phyloP scores from a whole-genome alignment of 768 basidiomycete species.

The Mycena olivaceomarginata region DNA sequence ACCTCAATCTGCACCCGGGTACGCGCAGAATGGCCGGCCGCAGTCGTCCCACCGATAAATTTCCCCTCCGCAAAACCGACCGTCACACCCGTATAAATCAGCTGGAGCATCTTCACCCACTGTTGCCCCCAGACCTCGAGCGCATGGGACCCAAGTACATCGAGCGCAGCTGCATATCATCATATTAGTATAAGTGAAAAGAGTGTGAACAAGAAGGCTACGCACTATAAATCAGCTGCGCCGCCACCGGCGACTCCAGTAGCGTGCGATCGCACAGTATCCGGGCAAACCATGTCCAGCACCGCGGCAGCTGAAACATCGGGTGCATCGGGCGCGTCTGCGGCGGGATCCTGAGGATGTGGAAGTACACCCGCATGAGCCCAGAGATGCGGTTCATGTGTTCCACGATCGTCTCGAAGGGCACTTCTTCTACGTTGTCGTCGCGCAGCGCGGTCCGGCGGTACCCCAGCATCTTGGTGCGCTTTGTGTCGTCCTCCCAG shows the following conservation, averaged over 20 bases:
- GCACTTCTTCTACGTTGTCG: slow-evolving; percentile 50
- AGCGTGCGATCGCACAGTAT: slow-evolving; percentile 72
- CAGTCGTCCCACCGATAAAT: slow-evolving; percentile 75
- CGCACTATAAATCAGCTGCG: slow-evolving; percentile 83
- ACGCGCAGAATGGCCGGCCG: slow-evolving; percentile 79
- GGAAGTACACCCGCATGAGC: slow-evolving; percentile 91
- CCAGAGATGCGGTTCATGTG: slow-evolving; percentile 84
- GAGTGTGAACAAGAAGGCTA: slow-evolving; percentile 37
- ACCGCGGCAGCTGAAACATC: slow-evolving; percentile 77
- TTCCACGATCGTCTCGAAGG: slow-evolving; percentile 76
- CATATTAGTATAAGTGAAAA: slow-evolving; percentile 21
- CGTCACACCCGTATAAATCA: slow-evolving; percentile 80
- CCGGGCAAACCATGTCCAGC: slow-evolving; percentile 85
- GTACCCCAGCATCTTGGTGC: slow-evolving; percentile 75
- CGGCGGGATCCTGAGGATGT: slow-evolving; percentile 73
- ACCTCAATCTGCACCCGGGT: slow-evolving; percentile 79
- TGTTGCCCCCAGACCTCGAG: slow-evolving; percentile 83
- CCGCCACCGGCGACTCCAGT: slow-evolving; percentile 75
- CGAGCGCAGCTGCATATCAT: slow-evolving; percentile 74
- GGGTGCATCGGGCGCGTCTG: slow-evolving; percentile 63
- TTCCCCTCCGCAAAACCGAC: slow-evolving; percentile 67
- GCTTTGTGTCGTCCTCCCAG: slow-evolving; percentile 63
- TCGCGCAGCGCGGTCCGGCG: slow-evolving; percentile 54
- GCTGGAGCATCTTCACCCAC: slow-evolving; percentile 83
- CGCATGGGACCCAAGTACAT: slow-evolving; percentile 80